Evolutionary conservation across 805 yeast genomes (phyloP), one percentile per base, ranked within the genome.

Genomic region (Candida nitratophila): DNA sequence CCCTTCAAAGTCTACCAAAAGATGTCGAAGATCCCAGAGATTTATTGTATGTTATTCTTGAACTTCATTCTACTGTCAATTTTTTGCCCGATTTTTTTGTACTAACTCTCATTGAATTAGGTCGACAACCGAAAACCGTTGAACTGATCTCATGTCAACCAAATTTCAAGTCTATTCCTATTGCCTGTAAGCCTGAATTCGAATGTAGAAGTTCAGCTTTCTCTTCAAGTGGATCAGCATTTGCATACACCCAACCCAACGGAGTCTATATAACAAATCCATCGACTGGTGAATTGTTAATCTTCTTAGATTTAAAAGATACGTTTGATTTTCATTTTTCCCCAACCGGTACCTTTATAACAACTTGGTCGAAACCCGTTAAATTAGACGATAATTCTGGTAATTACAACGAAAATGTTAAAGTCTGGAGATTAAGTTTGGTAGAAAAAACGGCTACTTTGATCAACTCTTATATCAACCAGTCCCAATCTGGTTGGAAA

Each of bases 301-400:
- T 71, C 44, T 68, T 63, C 38, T 63, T 88, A 41, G 79, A 75
- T 32, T 66, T 81, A 40, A 59, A 69, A 29, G 95, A 88, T 50
- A 86, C 82, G 16, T 80, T 82, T 56, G 97, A 93, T 59, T 60
- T 93, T 54, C 78, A 79, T 48, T 89, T 93, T 62, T 86, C 96
- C n/a, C 96, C 97, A 10, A 71, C 77, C 40, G 98, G 96, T 15
- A 77, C 79, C 39, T 90, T 72, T 58, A 64, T 93, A 50, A 77
- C 86, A 50, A 79, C 95, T 33, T 93, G 97, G 96, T 88, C 88
- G 53, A 86, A 88, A 57, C 95, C 97, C 4, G 67, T 76, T 40
- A 76, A 82, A 47, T 44, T 56, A 54, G 70, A 77, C 54, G 80
- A 77, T 53, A 88, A 79, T 47, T 70, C 79, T 42, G 90, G 95